Evolutionary conservation across 2,329 filamentous ascomycete genomes (phyloP).

Genomic region (Paecilomyces dactylethromorphus): DNA sequence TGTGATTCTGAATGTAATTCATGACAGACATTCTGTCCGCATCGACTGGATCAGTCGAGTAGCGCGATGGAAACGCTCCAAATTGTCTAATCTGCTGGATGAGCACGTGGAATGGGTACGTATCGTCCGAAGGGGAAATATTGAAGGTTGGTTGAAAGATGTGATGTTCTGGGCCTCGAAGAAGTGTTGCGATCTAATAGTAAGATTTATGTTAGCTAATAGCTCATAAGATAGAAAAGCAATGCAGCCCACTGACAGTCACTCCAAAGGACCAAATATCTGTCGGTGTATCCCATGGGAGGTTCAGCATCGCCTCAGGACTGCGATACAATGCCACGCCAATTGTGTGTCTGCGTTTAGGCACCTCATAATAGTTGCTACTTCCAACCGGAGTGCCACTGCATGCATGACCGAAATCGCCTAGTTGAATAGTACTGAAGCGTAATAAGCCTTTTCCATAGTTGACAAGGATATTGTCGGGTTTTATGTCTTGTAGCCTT

Average conservation of each 20-base stretch:
- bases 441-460: neutral
- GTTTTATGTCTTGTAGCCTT: neutral
- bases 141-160: neutral
- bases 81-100: neutral
- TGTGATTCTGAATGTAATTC: neutral
- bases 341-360: slow-evolving; percentile 11
- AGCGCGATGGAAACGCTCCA: neutral
- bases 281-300: slow-evolving; percentile 29
- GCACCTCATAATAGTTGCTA: neutral
- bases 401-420: neutral
- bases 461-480: neutral
- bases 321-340: slow-evolving; percentile 33
- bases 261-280: slow-evolving; percentile 38
- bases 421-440: neutral
- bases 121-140: neutral
- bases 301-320: slow-evolving; percentile 25
- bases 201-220: neutral
- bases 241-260: slow-evolving; percentile 20
- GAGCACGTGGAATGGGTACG: neutral
- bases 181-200: neutral
- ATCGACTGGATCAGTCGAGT: neutral
- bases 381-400: neutral
- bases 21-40: neutral
- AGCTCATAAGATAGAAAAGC: neutral
- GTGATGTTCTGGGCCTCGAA: neutral